Percentiles rank a stretch among this genome's conserved stretches.
These are phyloP conservation scores for Podospora anserina DNA, from an alignment of 495 filamentous ascomycete genomes.

Conservation along the genomic window DNA sequence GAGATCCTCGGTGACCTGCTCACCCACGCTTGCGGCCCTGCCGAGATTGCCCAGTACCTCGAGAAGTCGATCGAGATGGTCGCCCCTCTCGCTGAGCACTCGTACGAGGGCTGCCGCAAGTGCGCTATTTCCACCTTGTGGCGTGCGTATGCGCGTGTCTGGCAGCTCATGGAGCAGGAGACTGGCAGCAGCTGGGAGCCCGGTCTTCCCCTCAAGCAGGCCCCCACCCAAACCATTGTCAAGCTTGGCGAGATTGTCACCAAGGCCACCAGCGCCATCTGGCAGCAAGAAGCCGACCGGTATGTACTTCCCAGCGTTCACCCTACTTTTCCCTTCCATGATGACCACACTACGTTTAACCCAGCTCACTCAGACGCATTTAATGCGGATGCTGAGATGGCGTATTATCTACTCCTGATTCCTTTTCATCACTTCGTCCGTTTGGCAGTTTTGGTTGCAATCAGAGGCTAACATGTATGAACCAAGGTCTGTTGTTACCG, in stretches of 20 bases:
- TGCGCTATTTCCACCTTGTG: constrained; percentile 85
- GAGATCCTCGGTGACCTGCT: constrained; percentile 93
- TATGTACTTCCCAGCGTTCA: constrained; percentile 49
- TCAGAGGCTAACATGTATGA: constrained; percentile 40
- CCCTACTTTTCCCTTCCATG: constrained; percentile 50
- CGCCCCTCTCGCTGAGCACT: constrained; percentile 75
- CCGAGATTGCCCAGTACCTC: constrained; percentile 71
- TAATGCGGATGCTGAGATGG: constrained; percentile 84
- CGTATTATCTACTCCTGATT: constrained; percentile 52
- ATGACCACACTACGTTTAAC: constrained; percentile 91
- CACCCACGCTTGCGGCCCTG: constrained; percentile 71
- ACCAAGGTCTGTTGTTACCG: constrained; percentile 74
- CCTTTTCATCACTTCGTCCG: constrained; percentile 20
- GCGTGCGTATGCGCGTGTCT: constrained; percentile 89
- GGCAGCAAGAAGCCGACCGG: constrained; percentile 90
- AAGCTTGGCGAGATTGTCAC: constrained; percentile 87
- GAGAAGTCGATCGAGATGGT: constrained; percentile 84
- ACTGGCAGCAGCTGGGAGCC: constrained; percentile 80
- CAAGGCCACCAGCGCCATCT: constrained; percentile 76
- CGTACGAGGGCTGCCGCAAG: constrained; percentile 91
- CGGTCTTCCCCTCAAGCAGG: constrained; percentile 76
- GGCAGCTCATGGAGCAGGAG: constrained; percentile 76
- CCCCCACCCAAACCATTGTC: constrained; percentile 70
- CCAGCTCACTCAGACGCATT: constrained; percentile 98
- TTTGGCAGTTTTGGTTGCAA: constrained; percentile 2